A percentile compares a stretch with the other conserved stretches of the same genome.
Conservation (phyloP, 768 basidiomycete species). For the Erythrobasidium yunnanense region DNA sequence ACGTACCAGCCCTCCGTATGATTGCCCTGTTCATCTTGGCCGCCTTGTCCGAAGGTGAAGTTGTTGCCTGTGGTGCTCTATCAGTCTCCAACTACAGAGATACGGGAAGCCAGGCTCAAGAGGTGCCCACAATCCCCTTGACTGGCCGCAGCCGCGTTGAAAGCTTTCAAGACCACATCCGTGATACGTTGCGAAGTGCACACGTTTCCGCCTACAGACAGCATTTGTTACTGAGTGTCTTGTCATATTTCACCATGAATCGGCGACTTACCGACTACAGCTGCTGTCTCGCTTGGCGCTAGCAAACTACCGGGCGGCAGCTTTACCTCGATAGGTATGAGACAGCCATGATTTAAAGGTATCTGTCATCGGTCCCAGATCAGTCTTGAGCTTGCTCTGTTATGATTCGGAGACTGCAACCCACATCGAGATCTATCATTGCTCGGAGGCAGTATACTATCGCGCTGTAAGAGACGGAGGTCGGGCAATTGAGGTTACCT, state of each 20-base stretch:
- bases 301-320: constrained; percentile 71
- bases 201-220: constrained; percentile 63
- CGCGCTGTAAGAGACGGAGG: constrained; percentile 32
- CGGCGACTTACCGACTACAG: constrained; percentile 55
- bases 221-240: too few species aligned
- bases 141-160: constrained; percentile 79
- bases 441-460: constrained; percentile 40
- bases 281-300: constrained; percentile 70
- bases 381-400: neutral
- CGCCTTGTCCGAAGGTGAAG: constrained; percentile 75
- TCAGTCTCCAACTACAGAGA: neutral
- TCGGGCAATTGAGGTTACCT: constrained; percentile 25
- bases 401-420: constrained; percentile 45
- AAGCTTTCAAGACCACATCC: constrained; percentile 84
- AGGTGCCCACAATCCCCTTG: constrained; percentile 67
- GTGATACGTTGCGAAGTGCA: constrained; percentile 85
- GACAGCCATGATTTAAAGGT: constrained; percentile 84
- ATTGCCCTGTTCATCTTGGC: constrained; percentile 69
- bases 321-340: constrained; percentile 54
- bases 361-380: constrained; percentile 61
- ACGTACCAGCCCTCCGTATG: constrained; percentile 72
- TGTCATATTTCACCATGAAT: too few species aligned
- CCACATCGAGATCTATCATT: constrained; percentile 34
- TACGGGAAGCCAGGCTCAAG: constrained; percentile 35
- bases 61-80: constrained; percentile 46